Percentiles rank a stretch among this genome's conserved stretches.
Evolutionary conservation across 2,329 filamentous ascomycete species (phyloP).

Genomic region (Graphilbum sp.): DNA sequence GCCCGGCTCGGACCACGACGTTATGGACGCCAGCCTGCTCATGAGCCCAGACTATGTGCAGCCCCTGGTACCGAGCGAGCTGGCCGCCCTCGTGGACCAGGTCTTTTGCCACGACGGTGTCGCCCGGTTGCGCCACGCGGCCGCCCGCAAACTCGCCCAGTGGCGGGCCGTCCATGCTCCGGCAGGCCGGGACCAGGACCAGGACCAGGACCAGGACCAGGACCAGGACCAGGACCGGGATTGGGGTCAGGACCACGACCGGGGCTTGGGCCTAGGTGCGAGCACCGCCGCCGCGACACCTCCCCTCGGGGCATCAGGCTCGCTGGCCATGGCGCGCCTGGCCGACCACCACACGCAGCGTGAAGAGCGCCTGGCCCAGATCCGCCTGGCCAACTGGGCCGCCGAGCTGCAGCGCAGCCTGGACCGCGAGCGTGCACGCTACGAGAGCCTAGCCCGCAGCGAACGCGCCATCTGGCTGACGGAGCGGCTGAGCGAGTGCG

Average conservation of each 20-base stretch:
- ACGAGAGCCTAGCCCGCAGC: conserved; percentile 42
- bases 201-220: no score
- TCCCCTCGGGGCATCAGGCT: conserved; percentile 18
- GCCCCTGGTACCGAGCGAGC: conserved; percentile 62
- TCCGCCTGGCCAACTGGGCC: conserved; percentile 71
- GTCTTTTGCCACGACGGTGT: conserved; percentile 67
- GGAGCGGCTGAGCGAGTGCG: conserved; percentile 47
- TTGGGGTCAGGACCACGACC: no score
- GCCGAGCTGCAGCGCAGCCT: conserved; percentile 63
- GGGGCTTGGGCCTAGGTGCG: no score
- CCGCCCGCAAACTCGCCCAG: conserved; percentile 64
- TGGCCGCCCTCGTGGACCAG: conserved; percentile 49
- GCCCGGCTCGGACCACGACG: conserved; percentile 54
- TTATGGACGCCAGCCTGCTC: conserved; percentile 81
- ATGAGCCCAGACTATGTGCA: conserved; percentile 87
- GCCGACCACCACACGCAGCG: conserved; percentile 23
- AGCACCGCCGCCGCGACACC: conserved; percentile 5
- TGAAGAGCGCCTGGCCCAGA: conserved; percentile 20
- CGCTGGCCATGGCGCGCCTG: conserved; percentile 45
- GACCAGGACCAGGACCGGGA: no score
- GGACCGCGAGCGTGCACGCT: conserved; percentile 54
- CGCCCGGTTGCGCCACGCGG: conserved; percentile 64
- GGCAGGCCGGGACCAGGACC: no score
- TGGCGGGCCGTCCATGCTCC: no score
- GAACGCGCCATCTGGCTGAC: conserved; percentile 56